Evolutionary conservation across 2,329 filamentous ascomycete species (phyloP).

Genomic region (Tolypocladium amazonense): DNA sequence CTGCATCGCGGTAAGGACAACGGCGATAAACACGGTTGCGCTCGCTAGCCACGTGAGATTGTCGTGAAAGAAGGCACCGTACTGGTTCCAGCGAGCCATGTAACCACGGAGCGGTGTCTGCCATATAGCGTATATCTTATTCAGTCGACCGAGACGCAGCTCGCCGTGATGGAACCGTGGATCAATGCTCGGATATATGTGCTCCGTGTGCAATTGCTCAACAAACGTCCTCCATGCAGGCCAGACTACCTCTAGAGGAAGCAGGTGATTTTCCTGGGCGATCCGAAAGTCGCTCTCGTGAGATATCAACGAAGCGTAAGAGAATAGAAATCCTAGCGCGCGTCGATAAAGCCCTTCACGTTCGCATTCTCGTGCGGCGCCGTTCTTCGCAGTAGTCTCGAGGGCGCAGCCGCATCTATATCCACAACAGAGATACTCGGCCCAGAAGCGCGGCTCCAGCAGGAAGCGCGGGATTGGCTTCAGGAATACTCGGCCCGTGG

Average conservation of each 20-base stretch:
- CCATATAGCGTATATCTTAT: slow-evolving; percentile 27
- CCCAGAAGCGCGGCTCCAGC: slow-evolving; percentile 12
- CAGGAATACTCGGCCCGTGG: slow-evolving; percentile 15
- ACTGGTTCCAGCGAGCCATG: slow-evolving; percentile 17
- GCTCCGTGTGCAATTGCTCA: slow-evolving; percentile 13
- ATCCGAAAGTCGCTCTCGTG: slow-evolving; percentile 25
- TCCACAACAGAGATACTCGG: not conserved
- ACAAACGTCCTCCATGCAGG: slow-evolving; percentile 20
- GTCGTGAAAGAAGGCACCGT: slow-evolving; percentile 28
- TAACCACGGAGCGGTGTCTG: slow-evolving; percentile 12
- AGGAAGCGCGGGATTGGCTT: slow-evolving; percentile 25
- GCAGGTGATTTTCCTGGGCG: slow-evolving; percentile 17
- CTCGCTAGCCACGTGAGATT: slow-evolving; percentile 30
- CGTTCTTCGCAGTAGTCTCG: too few relatives aligned
- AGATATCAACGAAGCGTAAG: slow-evolving; percentile 9
- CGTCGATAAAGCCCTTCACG: not conserved
- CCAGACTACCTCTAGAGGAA: slow-evolving; percentile 24
- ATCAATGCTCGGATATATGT: slow-evolving; percentile 21
- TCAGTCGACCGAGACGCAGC: slow-evolving; percentile 22
- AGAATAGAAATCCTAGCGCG: slow-evolving; percentile 3
- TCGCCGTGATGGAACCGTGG: slow-evolving; percentile 29
- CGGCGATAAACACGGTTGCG: slow-evolving; percentile 28
- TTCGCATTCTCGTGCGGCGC: not conserved
- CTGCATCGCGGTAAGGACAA: slow-evolving; percentile 39
- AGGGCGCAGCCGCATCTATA: not conserved